These are phyloP conservation scores for Cardiospermum halicacabum DNA, from an alignment of 345 rosid genomes.

Conservation along the genomic window DNA sequence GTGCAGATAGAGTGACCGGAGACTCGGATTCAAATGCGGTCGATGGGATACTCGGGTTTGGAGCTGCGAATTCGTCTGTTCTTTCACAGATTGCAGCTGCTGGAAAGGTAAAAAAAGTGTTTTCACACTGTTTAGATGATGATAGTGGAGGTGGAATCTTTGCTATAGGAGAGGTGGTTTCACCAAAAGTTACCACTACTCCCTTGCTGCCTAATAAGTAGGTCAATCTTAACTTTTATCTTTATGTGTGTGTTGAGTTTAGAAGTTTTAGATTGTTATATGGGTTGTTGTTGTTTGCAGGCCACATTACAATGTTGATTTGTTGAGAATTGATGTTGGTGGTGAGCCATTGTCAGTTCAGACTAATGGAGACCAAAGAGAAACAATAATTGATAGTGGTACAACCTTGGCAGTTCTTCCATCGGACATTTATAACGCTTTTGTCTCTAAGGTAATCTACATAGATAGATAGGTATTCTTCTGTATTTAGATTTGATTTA, in stretches of 20 bases:
- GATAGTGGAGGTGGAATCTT: constrained; percentile 79
- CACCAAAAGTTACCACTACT: constrained; percentile 63
- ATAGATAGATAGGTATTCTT: background rate
- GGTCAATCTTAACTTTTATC: constrained; percentile 27
- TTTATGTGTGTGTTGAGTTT: constrained; percentile 8
- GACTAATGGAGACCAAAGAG: constrained; percentile 39
- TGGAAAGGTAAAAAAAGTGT: constrained; percentile 54
- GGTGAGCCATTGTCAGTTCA: constrained; percentile 46
- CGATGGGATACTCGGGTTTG: constrained; percentile 94
- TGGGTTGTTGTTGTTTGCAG: constrained; percentile 29
- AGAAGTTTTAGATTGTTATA: background rate
- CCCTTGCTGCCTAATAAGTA: constrained; percentile 76
- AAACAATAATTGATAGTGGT: constrained; percentile 88
- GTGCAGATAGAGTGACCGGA: constrained; percentile 74
- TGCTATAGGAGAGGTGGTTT: constrained; percentile 64
- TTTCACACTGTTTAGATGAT: constrained; percentile 83
- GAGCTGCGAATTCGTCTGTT: constrained; percentile 74
- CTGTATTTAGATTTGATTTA: background rate
- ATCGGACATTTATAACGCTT: constrained; percentile 36
- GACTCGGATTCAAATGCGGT: constrained; percentile 59
- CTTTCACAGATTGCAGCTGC: constrained; percentile 76
- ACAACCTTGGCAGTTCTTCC: constrained; percentile 93
- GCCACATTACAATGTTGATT: constrained; percentile 76
- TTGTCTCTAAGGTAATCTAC: constrained; percentile 55
- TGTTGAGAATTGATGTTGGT: constrained; percentile 72